Evolutionary conservation across 495 filamentous ascomycete genomes (phyloP).

Genomic region (Penicillium paradoxum): DNA sequence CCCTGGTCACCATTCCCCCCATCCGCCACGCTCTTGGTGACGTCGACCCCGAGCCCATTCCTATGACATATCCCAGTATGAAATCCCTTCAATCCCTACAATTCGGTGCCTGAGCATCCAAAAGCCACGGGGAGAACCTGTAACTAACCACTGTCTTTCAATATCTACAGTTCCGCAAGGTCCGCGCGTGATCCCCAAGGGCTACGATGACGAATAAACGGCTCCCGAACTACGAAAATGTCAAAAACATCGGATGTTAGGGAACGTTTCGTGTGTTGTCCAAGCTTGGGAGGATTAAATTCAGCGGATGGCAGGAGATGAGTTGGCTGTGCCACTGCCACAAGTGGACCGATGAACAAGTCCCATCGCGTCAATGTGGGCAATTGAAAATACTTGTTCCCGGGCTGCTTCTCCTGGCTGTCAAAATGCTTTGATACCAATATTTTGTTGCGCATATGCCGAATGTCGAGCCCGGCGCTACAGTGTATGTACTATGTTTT

Average conservation of each 20-base stretch:
- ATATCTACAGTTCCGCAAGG: conserved; percentile 62
- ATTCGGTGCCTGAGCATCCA: not conserved
- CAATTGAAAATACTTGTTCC: not conserved
- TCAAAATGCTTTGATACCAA: conserved; percentile 30
- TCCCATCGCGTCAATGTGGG: not conserved
- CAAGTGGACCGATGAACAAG: conserved; percentile 9
- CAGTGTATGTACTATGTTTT: conserved; percentile 31
- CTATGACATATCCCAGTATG: conserved; percentile 89
- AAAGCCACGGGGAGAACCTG: not conserved
- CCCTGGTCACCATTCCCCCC: conserved; percentile 63
- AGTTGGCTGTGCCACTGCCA: conserved; percentile 10
- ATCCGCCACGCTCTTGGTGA: conserved; percentile 66
- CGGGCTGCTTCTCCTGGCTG: conserved; percentile 1
- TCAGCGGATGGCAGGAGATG: conserved; percentile 8
- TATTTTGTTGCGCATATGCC: conserved; percentile 18
- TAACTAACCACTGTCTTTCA: conserved; percentile 6
- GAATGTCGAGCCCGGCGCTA: conserved; percentile 17
- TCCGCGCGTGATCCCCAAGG: conserved; percentile 63
- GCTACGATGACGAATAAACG: conserved; percentile 66
- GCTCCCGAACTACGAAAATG: conserved; percentile 1
- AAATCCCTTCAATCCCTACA: not conserved
- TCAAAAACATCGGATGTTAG: conserved; percentile 2
- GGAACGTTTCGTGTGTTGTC: conserved; percentile 1
- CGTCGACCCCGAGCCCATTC: conserved; percentile 62
- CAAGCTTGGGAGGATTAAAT: conserved; percentile 5